Base-by-base conservation (phyloP, 1,284 basidiomycete genomes). In the Hortiboletus rubellus region DNA sequence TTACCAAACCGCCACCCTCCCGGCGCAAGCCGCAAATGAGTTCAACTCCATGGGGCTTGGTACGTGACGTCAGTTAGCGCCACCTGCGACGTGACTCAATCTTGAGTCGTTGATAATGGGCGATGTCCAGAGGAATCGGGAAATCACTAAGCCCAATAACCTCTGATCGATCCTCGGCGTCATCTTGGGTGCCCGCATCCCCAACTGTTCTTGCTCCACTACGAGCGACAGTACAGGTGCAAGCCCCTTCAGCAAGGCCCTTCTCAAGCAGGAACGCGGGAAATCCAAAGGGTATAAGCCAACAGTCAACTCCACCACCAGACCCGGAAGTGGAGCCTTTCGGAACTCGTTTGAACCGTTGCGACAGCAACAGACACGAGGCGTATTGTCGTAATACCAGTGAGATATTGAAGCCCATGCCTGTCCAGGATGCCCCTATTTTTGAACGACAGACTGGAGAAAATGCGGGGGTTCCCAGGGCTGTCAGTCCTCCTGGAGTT, bases 401-500 rank as follows among this genome's bases (percentile, higher is more conserved):
- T 61, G 61, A 50, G 53, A 61, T 34, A 44, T 27, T 34, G 27
- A 22, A 34, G 1, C n/a, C 8, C 52, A 41, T 27, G 24, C 42
- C 31, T 24, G 33, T 36, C 40, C 31, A 14, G 15, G n/a, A 30
- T 41, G 33, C 18, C 17, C 49, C 9, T 10, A 36, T 33, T 27
- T 10, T 31, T 31, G 24, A 40, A 46, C 37, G 33, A 27, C 52
- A 7, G 41, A 10, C 18, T 34, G 54, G 46, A 33, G 37, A 36
- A 33, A 37, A n/a, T 41, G 38, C 27, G 33, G 50, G 22, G 15
- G 38, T 62, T 64, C 60, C 46, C 59, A 64, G 18, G 41, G 15
- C 33, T 34, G 18, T 4, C 37, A 33, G 42, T 37, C 38, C 34
- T 44, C 31, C 27, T 14, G 33, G 5, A 3, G 24, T 38, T 42